These are phyloP conservation scores for Nothomitra cinnamomea DNA, from an alignment of 2,329 filamentous ascomycete genomes.

Conservation along the genomic window DNA sequence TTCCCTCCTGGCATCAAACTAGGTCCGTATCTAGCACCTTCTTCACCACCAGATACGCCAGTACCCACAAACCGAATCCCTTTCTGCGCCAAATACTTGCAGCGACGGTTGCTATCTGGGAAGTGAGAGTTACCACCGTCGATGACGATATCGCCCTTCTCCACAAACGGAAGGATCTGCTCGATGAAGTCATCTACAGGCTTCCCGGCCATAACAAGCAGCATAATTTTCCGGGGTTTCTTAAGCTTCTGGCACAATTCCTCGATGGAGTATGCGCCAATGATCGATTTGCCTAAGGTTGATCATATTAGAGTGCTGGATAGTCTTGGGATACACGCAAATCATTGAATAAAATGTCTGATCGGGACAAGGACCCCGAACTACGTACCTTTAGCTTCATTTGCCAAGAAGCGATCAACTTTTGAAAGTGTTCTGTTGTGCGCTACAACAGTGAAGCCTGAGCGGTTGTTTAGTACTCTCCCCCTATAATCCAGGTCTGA, in stretches of 20 bases:
- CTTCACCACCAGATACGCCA: slow-evolving; percentile 97
- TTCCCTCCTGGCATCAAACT: slow-evolving; percentile 98
- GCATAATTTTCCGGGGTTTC: slow-evolving; percentile 91
- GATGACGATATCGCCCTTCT: slow-evolving; percentile 92
- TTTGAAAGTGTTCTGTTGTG: slow-evolving; percentile 98
- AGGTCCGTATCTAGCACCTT: slow-evolving; percentile 93
- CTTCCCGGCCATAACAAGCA: slow-evolving; percentile 96
- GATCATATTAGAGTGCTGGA: slow-evolving; percentile 22
- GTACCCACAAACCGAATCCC: slow-evolving; percentile 89
- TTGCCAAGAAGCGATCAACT: slow-evolving; percentile 84
- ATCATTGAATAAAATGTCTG: not conserved
- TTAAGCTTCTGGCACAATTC: slow-evolving; percentile 96
- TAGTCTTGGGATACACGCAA: not conserved
- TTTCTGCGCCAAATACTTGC: slow-evolving; percentile 72
- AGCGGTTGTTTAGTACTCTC: not conserved
- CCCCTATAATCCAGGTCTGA: not conserved
- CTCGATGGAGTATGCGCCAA: slow-evolving; percentile 83
- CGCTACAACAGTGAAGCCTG: slow-evolving; percentile 82
- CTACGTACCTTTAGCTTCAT: slow-evolving; percentile 62
- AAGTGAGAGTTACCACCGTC: slow-evolving; percentile 99
- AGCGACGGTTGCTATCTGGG: slow-evolving; percentile 96
- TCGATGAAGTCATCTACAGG: slow-evolving; percentile 98
- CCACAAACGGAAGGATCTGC: slow-evolving; percentile 68
- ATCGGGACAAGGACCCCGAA: not conserved
- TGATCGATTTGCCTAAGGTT: slow-evolving; percentile 65